A percentile compares a stretch with the other conserved stretches of the same genome.
Conservation (phyloP, 495 filamentous ascomycete species). For the Trichocladium antarcticum region DNA sequence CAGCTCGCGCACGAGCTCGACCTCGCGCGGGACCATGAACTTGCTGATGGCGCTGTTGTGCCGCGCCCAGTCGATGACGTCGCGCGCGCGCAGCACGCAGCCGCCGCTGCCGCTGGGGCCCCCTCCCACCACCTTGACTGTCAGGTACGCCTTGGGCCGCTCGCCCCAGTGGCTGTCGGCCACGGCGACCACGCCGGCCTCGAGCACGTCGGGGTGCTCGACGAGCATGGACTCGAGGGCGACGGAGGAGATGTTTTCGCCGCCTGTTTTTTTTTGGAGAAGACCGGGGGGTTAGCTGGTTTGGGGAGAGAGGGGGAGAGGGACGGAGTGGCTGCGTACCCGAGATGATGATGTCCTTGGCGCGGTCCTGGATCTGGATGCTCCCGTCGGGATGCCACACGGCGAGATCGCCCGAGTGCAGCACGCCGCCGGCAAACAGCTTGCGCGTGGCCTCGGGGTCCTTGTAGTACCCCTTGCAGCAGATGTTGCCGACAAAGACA, state of each 20-base stretch:
- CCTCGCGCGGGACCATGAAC: conserved; percentile 93
- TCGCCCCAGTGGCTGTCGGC: conserved; percentile 90
- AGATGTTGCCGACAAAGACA: conserved; percentile 84
- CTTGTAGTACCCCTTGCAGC: conserved; percentile 83
- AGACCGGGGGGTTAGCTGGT: neutral
- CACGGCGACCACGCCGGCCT: conserved; percentile 84
- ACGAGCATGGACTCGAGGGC: conserved; percentile 88
- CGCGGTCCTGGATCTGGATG: conserved; percentile 83
- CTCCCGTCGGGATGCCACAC: conserved; percentile 85
- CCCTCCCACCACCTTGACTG: conserved; percentile 45
- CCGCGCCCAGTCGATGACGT: conserved; percentile 80
- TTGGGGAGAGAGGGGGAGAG: neutral
- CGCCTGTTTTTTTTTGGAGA: conserved; percentile 48
- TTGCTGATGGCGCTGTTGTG: conserved; percentile 65
- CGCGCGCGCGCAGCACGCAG: conserved; percentile 47
- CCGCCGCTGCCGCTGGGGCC: conserved; percentile 8
- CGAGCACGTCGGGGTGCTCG: conserved; percentile 77
- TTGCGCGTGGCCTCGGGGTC: conserved; percentile 77
- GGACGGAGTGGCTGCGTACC: conserved; percentile 44
- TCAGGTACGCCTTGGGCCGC: conserved; percentile 85
- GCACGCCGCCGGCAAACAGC: conserved; percentile 75
- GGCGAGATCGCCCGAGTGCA: conserved; percentile 84
- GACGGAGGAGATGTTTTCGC: conserved; percentile 93
- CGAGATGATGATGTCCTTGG: conserved; percentile 97
- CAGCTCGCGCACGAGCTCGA: conserved; percentile 75